Base-by-base conservation (phyloP, 2,329 filamentous ascomycete genomes). In the Aureobasidium pullulans region DNA sequence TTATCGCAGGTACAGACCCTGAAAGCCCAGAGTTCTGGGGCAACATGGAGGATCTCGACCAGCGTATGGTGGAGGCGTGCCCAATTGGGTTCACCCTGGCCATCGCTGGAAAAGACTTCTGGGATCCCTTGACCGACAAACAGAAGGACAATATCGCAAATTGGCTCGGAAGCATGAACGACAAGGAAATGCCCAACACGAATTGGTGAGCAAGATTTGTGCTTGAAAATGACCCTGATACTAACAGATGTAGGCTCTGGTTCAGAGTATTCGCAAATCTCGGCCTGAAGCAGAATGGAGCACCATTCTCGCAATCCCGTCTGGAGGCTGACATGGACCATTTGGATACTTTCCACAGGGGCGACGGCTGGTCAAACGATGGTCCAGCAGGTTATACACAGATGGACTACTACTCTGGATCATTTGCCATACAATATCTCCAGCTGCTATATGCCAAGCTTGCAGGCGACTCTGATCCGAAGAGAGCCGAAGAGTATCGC, bases 61-160 rank as follows among this genome's bases (percentile, higher is more conserved):
- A 92, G 76, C 78, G 88, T 29, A 92, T 92, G 89, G 89, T 92
- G 2, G 89, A 93, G 70, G 89, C 90, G 80, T 91, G 88, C 68
- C 88, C 88, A 0, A 79, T 92, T 61, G 89, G 88, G 0, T 92
- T 84, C 66, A 83, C 87, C 1, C 76, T 93, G 57, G 87, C 87
- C 34, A 85, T 90, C 56, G 87, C 85, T 36, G 77, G 79, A 31
- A 73, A 70, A 76, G 79, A 69, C 65, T 81, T 90, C 61, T 91
- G 87, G 87, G 76, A 84, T 13, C 82, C 80, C 1, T 75, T 92
- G 66, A 82, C 79, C 2, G 79, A 81, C 15, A 78, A 77, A 64
- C 83, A 89, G 69, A 84, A 80, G 66, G 73, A 69, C 10, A 89
- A 90, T 69, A 77, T 92, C 10, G 85, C 87, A 68, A 76, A 73